Conservation (phyloP, 2,329 filamentous ascomycete genomes). For the Alternaria angustiovoidea region DNA sequence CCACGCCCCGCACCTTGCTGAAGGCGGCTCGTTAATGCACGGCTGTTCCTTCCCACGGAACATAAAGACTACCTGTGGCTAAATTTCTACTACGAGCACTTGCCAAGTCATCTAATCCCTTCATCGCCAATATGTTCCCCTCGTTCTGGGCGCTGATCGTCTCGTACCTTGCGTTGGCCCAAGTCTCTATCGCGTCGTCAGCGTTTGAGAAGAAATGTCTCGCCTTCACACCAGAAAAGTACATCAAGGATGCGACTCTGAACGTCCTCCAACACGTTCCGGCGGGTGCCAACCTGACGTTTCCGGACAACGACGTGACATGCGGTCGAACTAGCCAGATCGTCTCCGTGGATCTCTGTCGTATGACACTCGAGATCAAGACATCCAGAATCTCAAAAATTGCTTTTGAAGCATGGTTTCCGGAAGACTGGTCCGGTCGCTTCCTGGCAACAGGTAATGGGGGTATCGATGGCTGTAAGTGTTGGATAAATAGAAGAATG, state of each 20-base stretch:
- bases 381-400: constrained; percentile 54
- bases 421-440: constrained; percentile 49
- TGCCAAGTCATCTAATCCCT: not conserved
- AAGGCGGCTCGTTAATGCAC: not conserved
- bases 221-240: constrained; percentile 27
- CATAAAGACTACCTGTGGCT: not conserved
- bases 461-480: constrained; percentile 54
- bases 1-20: not conserved
- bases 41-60: not conserved
- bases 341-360: constrained; percentile 52
- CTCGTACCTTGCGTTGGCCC: constrained; percentile 7
- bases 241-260: constrained; percentile 25
- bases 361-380: constrained; percentile 53
- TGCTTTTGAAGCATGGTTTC: constrained; percentile 52
- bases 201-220: constrained; percentile 28
- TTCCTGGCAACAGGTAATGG: constrained; percentile 53
- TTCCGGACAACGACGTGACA: constrained; percentile 49
- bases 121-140: not conserved
- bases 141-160: not conserved
- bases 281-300: constrained; percentile 49
- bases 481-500: no score
- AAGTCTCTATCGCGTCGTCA: constrained; percentile 2
- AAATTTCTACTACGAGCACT: not conserved
- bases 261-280: constrained; percentile 44
- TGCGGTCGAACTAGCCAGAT: constrained; percentile 48